Conservation (phyloP, 805 yeast species). For the Zygosaccharomyces bailii region DNA sequence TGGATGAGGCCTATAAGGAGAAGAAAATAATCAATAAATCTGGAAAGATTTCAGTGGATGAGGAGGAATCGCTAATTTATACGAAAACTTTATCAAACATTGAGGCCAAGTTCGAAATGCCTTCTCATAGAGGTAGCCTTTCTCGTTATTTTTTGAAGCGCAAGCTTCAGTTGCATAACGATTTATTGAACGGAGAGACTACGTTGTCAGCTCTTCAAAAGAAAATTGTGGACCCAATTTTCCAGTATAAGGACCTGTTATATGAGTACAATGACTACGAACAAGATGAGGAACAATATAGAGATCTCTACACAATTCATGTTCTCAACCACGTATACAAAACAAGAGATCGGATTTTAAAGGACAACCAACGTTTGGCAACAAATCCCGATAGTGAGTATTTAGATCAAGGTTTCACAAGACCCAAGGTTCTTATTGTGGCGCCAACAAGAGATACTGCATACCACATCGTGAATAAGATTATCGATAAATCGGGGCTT, state of each 20-base stretch:
- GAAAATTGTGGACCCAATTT: slow-evolving; percentile 57
- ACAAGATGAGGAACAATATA: slow-evolving; percentile 50
- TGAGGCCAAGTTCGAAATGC: slow-evolving; percentile 21
- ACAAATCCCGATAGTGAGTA: slow-evolving; percentile 53
- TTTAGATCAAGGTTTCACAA: slow-evolving; percentile 92
- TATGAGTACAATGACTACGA: slow-evolving; percentile 51
- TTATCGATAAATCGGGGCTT: slow-evolving; percentile 61
- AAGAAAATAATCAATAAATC: slow-evolving; percentile 31
- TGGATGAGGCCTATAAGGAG: slow-evolving; percentile 36
- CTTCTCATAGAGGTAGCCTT: slow-evolving; percentile 24
- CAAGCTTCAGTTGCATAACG: slow-evolving; percentile 36
- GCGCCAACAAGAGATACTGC: slow-evolving; percentile 83
- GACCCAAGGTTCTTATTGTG: slow-evolving; percentile 82
- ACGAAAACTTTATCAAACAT: slow-evolving; percentile 29
- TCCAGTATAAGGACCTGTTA: slow-evolving; percentile 68
- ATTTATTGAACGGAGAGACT: slow-evolving; percentile 22
- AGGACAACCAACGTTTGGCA: slow-evolving; percentile 61
- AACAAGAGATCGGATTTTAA: slow-evolving; percentile 80
- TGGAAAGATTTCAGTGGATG: slow-evolving; percentile 16
- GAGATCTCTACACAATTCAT: slow-evolving; percentile 66
- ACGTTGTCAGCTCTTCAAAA: slow-evolving; percentile 46
- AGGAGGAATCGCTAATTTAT: slow-evolving; percentile 23
- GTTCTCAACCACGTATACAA: slow-evolving; percentile 77
- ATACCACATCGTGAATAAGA: slow-evolving; percentile 57
- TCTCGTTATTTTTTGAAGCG: slow-evolving; percentile 46